phyloP scores from a whole-genome alignment of 352 stramenopile genomes.

The Pythium graminicola region DNA sequence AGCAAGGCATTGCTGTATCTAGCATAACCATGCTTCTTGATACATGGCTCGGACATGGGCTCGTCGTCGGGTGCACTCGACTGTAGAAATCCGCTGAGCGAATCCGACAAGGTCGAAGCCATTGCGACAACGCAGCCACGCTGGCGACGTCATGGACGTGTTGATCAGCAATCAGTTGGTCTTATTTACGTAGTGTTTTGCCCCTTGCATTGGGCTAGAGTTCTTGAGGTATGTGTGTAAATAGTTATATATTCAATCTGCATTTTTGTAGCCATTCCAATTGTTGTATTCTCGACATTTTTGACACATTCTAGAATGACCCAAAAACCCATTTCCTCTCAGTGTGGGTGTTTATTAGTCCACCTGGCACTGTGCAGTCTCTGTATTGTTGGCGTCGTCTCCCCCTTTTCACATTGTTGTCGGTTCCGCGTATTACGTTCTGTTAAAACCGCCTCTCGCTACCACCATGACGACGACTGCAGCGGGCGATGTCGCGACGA shows the following conservation, averaged over 20 bases:
- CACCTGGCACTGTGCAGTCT: neutral
- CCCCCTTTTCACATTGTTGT: neutral
- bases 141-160: too few relatives aligned
- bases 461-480: slow-evolving; percentile 22
- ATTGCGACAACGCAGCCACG: too few relatives aligned
- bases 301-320: slow-evolving; percentile 1
- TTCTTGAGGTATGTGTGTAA: neutral
- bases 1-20: too few relatives aligned
- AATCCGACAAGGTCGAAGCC: too few relatives aligned
- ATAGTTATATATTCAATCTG: neutral
- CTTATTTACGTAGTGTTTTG: neutral
- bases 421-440: too few relatives aligned
- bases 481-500: slow-evolving; percentile 48
- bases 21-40: too few relatives aligned
- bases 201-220: neutral
- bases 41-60: too few relatives aligned
- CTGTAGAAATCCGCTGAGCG: too few relatives aligned
- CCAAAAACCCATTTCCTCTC: neutral
- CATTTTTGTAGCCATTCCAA: neutral
- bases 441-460: neutral
- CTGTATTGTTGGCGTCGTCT: neutral
- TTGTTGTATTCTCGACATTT: slow-evolving; percentile 6
- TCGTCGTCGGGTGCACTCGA: too few relatives aligned
- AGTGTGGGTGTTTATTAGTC: neutral
- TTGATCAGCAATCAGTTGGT: too few relatives aligned